Base-by-base conservation (phyloP, 176 grass and related monocot species). In the Canna indica region DNA sequence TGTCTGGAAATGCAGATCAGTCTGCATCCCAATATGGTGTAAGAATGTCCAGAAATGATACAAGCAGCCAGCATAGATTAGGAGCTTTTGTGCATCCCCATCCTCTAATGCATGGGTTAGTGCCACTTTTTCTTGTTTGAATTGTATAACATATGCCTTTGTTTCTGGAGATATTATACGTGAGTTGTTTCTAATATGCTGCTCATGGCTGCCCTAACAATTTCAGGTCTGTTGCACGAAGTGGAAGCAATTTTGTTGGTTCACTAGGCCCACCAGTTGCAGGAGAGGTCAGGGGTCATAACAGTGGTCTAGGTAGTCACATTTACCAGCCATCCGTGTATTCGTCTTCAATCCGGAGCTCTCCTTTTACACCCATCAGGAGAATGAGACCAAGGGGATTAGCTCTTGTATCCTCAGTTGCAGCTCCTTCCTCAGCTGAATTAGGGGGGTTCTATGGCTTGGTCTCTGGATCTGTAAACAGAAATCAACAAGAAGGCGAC, bases 301-400 rank as follows among this genome's bases (percentile, higher is more conserved):
- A 60, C 59, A 76, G 84, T 64, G 82, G 84, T 67, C 75, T 71
- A 34, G 76, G 76, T 59, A 82, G 74, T 58, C 82, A 87, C 46
- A 80, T 83, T 32, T 85, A 88, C 77, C 88, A 85, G 63, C 85
- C 77, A 68, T 78, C 88, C 2, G 79, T 87, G 72, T 82, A 81
- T 54, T 68, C 88, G 29, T 75, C 77, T 34, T 62, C 78, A 67
- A 82, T 82, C 68, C 63, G 59, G 62, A 77, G 67, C 50, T 81
- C 84, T 39, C 86, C 83, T 54, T 79, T 81, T 73, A 72, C 81
- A 57, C 74, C 85, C 36, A 76, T 78, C 33, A 83, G 88, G 65
- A 88, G 88, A 73, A 80, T 88, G 31, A 91, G 88, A 61, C 88
- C 85, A 17, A 88, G 88, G 80, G 88, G 85, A 46, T 52, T 91